Evolutionary conservation across 257 asterid genomes (phyloP).

Genomic region (Solanum lycopersicoides): DNA sequence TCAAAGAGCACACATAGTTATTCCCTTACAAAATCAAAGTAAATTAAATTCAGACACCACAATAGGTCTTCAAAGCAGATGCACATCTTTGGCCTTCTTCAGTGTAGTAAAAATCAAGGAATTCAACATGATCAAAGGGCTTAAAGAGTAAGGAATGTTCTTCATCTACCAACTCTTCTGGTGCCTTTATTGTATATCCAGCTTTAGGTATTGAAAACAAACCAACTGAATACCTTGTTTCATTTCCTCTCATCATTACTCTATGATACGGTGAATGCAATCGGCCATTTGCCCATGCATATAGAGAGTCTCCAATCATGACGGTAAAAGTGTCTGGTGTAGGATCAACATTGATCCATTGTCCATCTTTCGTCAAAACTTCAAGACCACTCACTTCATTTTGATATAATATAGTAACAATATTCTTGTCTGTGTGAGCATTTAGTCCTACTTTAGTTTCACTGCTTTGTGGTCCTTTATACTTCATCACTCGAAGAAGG

Average conservation of each 20-base stretch:
- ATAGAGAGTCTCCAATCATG: constrained; percentile 40
- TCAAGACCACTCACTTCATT: constrained; percentile 30
- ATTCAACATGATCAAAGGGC: constrained; percentile 38
- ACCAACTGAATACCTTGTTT: constrained; percentile 33
- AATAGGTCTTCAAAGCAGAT: constrained; percentile 28
- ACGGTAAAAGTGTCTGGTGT: constrained; percentile 25
- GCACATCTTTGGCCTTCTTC: constrained; percentile 21
- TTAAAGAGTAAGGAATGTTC: constrained; percentile 40
- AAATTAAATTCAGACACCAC: constrained; percentile 20
- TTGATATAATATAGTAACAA: constrained; percentile 25
- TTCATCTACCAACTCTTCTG: constrained; percentile 39
- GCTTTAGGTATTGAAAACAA: constrained; percentile 21
- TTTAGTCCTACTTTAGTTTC: constrained; percentile 27
- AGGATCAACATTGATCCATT: constrained; percentile 37
- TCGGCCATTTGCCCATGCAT: constrained; percentile 56
- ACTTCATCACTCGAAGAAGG: constrained; percentile 37
- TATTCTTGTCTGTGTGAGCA: constrained; percentile 42
- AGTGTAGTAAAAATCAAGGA: constrained; percentile 26
- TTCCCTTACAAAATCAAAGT: background rate
- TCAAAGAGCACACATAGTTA: background rate
- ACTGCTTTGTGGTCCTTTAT: constrained; percentile 24
- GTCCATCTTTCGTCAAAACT: constrained; percentile 32
- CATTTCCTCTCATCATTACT: constrained; percentile 38
- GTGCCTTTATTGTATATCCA: constrained; percentile 28
- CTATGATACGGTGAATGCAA: constrained; percentile 34